These are phyloP conservation scores for Arthroderma sp. DNA, from an alignment of 2,329 filamentous ascomycete genomes.

Conservation along the genomic window DNA sequence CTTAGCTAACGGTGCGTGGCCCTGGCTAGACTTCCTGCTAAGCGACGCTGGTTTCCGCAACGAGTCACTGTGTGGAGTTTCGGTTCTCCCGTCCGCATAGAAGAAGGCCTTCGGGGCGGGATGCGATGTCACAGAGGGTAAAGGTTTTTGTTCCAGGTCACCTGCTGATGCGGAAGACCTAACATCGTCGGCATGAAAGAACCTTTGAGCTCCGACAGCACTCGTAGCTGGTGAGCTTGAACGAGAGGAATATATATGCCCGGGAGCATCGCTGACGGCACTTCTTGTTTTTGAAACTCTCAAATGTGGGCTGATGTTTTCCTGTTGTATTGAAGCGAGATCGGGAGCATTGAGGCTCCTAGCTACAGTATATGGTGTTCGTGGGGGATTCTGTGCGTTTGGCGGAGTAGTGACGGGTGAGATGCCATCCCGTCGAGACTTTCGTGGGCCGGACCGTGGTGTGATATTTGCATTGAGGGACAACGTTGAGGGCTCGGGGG, in stretches of 20 bases:
- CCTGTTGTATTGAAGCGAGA: conserved; percentile 16
- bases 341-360: conserved; percentile 5
- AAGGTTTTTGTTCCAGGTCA: conserved; percentile 18
- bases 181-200: conserved; percentile 83
- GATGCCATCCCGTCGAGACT: conserved; percentile 56
- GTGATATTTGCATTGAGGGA: conserved; percentile 57
- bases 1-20: neutral
- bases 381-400: conserved; percentile 17
- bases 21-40: neutral
- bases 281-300: conserved; percentile 26
- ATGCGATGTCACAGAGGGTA: conserved; percentile 11
- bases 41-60: neutral
- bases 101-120: conserved; percentile 21
- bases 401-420: conserved; percentile 47
- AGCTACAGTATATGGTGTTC: conserved; percentile 7
- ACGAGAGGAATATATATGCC: conserved; percentile 14
- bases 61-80: neutral
- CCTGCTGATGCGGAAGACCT: conserved; percentile 35
- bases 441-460: conserved; percentile 62
- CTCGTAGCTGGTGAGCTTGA: conserved; percentile 24
- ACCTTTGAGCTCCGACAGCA: conserved; percentile 44
- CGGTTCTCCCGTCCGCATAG: conserved; percentile 26
- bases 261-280: conserved; percentile 23
- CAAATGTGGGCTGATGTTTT: conserved; percentile 16
- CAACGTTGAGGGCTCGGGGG: conserved; percentile 18